Evolutionary conservation across 2,329 filamentous ascomycete species (phyloP), one percentile per base, ranked within the genome.

Genomic region (Akanthomyces uredinophilus): DNA sequence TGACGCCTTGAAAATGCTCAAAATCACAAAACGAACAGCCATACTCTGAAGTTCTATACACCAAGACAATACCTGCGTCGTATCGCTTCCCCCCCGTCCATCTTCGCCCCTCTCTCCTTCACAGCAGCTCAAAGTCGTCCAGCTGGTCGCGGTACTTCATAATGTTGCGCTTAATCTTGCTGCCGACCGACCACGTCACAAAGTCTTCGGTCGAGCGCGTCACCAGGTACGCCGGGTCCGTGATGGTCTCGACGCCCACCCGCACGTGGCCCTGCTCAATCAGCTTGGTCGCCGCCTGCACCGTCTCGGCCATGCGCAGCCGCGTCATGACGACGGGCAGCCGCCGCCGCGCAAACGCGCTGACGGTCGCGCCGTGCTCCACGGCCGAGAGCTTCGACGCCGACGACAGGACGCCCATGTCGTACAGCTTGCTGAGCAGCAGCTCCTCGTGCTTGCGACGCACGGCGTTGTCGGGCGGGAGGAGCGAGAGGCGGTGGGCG

Each of bases 81-180:
- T 5, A n/a, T 27, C 11, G 5, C 24, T 5, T 11, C 18, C 13
- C 16, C 4, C 11, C 22, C 5, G 4, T 10, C 32, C 29, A 13
- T n/a, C n/a, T 16, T 20, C 13, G 18, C 27, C 20, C 2, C 32
- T 8, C 32, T 8, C 11, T 2, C 10, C 52, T 63, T 85, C 75
- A 95, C 70, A 96, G 78, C 72, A 97, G 78, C 78, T 98, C 94
- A 72, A 96, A 98, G 77, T 98, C 94, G 77, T 98, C 94, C 77
- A 97, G 77, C 80, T 96, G 91, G 76, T 97, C 92, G 69, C 92
- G 87, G 74, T 97, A 98, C 77, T 91, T 91, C 85, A 96, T 88
- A 66, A 97, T 96, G 73, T 92, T 95, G 72, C 90, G 85, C 88
- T 96, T 96, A 75, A 98, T 93, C 89, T 97, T 97, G 76, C 91